phyloP scores from a whole-genome alignment of 805 yeast genomes.

The Hanseniaspora nectarophila region DNA sequence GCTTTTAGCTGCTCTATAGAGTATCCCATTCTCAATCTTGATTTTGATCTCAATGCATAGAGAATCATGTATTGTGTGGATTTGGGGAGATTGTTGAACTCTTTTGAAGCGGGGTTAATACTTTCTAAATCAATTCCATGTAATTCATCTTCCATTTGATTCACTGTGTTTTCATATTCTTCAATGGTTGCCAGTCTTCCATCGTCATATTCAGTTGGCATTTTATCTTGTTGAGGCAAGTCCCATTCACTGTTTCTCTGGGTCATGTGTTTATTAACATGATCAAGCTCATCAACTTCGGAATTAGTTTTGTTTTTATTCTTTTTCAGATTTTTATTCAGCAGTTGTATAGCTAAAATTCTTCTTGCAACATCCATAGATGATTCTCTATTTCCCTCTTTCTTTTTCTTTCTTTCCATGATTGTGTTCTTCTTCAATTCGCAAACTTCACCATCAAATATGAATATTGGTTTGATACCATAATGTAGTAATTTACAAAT shows the following conservation, averaged over 20 bases:
- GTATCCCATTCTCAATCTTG: constrained; percentile 90
- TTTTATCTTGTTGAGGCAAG: constrained; percentile 55
- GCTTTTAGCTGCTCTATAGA: constrained; percentile 75
- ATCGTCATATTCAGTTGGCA: constrained; percentile 46
- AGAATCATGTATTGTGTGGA: constrained; percentile 80
- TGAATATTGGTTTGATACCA: constrained; percentile 82
- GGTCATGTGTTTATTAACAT: constrained; percentile 31
- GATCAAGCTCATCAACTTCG: constrained; percentile 19
- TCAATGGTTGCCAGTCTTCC: constrained; percentile 61
- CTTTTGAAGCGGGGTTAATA: constrained; percentile 73
- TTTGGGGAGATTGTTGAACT: constrained; percentile 64
- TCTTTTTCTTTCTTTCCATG: constrained; percentile 52
- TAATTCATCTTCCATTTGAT: constrained; percentile 46
- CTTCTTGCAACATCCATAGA: constrained; percentile 68
- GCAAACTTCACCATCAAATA: constrained; percentile 94
- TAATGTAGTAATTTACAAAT: constrained; percentile 79
- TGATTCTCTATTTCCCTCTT: constrained; percentile 62
- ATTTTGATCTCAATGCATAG: constrained; percentile 68
- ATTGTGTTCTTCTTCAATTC: constrained; percentile 69
- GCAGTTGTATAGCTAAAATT: constrained; percentile 56
- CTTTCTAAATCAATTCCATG: constrained; percentile 58
- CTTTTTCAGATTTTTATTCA: constrained; percentile 45
- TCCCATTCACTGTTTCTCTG: constrained; percentile 70
- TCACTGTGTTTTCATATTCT: constrained; percentile 52
- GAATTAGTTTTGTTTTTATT: not conserved